Percentiles rank a stretch among this genome's conserved stretches.
These are phyloP conservation scores for Thalassiosira hispida DNA, from an alignment of 352 stramenopile genomes.

Conservation along the genomic window DNA sequence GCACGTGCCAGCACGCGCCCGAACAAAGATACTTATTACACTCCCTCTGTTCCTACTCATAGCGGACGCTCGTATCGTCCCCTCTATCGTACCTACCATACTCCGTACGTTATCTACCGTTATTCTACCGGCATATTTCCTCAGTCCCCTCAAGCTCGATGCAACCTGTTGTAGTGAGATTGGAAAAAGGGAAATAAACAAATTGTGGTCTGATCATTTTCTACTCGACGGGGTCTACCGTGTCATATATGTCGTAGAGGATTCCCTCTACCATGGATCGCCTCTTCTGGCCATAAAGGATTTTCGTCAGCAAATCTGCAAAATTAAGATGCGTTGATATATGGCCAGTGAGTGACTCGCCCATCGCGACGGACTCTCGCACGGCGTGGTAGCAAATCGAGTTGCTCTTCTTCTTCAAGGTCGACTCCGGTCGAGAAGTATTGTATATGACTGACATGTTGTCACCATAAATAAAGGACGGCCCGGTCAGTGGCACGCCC, in stretches of 20 bases:
- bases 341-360: slow-evolving; percentile 21
- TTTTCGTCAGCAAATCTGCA: slow-evolving; percentile 49
- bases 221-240: background rate
- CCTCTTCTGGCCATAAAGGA: slow-evolving; percentile 6
- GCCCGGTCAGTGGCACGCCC: slow-evolving; percentile 39
- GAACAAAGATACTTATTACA: too few relatives aligned
- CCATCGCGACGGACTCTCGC: slow-evolving; percentile 36
- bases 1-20: too few relatives aligned
- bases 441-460: slow-evolving; percentile 58
- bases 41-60: too few relatives aligned
- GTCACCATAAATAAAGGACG: slow-evolving; percentile 49
- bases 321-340: slow-evolving; percentile 33
- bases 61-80: too few relatives aligned
- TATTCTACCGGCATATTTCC: too few relatives aligned
- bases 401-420: slow-evolving; percentile 53
- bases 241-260: slow-evolving; percentile 22
- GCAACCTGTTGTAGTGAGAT: too few relatives aligned
- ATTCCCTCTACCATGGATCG: background rate
- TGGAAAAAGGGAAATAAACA: too few relatives aligned
- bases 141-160: background rate
- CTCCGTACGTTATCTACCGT: too few relatives aligned
- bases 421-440: slow-evolving; percentile 29
- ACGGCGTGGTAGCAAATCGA: slow-evolving; percentile 55
- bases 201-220: background rate
- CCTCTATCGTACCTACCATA: too few relatives aligned